phyloP scores from a whole-genome alignment of 495 filamentous ascomycete species.

The Aspergillus indologenus region DNA sequence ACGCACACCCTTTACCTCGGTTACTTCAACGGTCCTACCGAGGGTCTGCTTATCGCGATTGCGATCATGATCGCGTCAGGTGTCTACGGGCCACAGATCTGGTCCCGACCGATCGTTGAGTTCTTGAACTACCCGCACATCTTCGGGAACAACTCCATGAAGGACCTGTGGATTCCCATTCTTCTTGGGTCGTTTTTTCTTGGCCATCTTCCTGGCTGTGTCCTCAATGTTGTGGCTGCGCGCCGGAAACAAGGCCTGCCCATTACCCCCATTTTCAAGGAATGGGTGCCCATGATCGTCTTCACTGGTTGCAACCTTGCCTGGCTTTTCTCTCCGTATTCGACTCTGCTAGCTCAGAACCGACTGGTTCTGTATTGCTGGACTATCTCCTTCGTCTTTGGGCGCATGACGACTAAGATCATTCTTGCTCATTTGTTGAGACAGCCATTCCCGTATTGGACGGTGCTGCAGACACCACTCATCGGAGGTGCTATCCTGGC shows the following conservation, averaged over 20 bases:
- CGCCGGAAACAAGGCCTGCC: slow-evolving; percentile 70
- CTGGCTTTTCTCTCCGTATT: slow-evolving; percentile 89
- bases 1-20: slow-evolving; percentile 96
- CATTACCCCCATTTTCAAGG: slow-evolving; percentile 80
- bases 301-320: slow-evolving; percentile 69
- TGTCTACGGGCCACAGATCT: slow-evolving; percentile 83
- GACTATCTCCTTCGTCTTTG: slow-evolving; percentile 93
- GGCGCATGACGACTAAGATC: slow-evolving; percentile 99
- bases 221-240: slow-evolving; percentile 77
- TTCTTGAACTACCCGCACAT: slow-evolving; percentile 56
- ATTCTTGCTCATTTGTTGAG: slow-evolving; percentile 91
- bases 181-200: slow-evolving; percentile 69
- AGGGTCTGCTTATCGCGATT: slow-evolving; percentile 88
- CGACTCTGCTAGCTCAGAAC: slow-evolving; percentile 73
- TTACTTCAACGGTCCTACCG: slow-evolving; percentile 95
- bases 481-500: slow-evolving; percentile 78
- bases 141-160: slow-evolving; percentile 66
- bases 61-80: slow-evolving; percentile 81
- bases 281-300: slow-evolving; percentile 88
- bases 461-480: slow-evolving; percentile 79
- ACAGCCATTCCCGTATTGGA: slow-evolving; percentile 97
- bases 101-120: slow-evolving; percentile 68
- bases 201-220: slow-evolving; percentile 75
- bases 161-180: slow-evolving; percentile 84
- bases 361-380: slow-evolving; percentile 89